phyloP scores from a whole-genome alignment of 2,329 filamentous ascomycete genomes.

The Paraphoma chrysanthemicola region DNA sequence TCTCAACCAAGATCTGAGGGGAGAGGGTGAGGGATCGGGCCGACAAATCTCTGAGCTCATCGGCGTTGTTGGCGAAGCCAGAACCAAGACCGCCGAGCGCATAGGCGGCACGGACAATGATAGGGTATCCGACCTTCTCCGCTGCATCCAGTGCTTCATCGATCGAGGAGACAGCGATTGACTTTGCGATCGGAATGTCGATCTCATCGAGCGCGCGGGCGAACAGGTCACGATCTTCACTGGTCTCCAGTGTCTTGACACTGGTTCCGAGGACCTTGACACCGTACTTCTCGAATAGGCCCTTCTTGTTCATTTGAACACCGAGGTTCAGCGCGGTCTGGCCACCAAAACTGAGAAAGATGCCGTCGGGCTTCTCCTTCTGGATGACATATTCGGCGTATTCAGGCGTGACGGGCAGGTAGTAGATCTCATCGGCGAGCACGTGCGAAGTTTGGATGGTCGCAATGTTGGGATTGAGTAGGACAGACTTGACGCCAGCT shows the following conservation, averaged over 20 bases:
- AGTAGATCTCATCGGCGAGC: constrained; percentile 97
- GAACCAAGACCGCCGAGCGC: constrained; percentile 95
- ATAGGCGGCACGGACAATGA: constrained; percentile 97
- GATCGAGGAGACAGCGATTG: constrained; percentile 87
- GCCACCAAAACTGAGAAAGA: constrained; percentile 96
- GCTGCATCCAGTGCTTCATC: constrained; percentile 93
- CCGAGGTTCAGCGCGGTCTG: constrained; percentile 97
- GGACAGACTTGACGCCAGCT: constrained; percentile 86
- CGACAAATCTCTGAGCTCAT: constrained; percentile 92
- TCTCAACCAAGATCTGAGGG: constrained; percentile 96
- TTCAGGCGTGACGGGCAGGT: constrained; percentile 95
- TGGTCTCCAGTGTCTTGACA: constrained; percentile 90
- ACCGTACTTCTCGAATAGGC: constrained; percentile 92
- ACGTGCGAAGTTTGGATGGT: constrained; percentile 98
- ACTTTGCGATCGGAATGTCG: constrained; percentile 95
- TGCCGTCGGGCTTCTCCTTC: constrained; percentile 92
- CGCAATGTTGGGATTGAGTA: constrained; percentile 98
- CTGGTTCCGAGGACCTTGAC: constrained; percentile 96
- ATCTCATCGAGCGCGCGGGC: constrained; percentile 96
- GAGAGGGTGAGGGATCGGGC: constrained; percentile 91
- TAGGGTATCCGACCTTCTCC: constrained; percentile 87
- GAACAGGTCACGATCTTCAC: constrained; percentile 95
- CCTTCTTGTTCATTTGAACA: constrained; percentile 96
- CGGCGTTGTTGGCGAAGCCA: constrained; percentile 91
- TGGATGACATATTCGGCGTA: constrained; percentile 98